Base-by-base conservation (phyloP, 176 grass and related monocot species). In the Aegilops sharonensis region DNA sequence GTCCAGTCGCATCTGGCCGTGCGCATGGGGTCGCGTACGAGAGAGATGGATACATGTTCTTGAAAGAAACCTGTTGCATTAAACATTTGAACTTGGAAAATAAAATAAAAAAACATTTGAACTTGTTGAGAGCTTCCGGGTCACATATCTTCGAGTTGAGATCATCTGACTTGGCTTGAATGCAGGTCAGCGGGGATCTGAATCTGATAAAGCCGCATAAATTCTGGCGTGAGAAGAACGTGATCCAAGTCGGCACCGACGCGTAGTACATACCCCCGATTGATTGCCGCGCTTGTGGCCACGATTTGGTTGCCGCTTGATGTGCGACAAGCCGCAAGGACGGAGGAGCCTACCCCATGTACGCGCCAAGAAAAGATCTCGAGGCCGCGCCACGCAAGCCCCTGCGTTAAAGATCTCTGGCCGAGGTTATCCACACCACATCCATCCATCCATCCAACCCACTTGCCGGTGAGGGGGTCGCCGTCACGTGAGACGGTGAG, bases 341-440 rank as follows among this genome's bases (percentile, higher is more conserved):
- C 54, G 54, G 54, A 57, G 54, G 54, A 57, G 54, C 54, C 18
- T 57, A 57, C 54, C 17, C 17, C 54, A 21, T 20, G 32, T 34
- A 34, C 54, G 54, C 54, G 54, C 18, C 54, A 57, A 57, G 7
- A 18, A 57, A 57, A 57, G 54, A 57, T 57, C 54, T 57, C 54
- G 18, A 57, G 18, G 18, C 54, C 7, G 18, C 54, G 54, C 54
- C 54, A 57, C 54, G 54, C 54, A 21, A 21, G 54, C 54, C 18
- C 6, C 18, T 40, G 13, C 5, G 48, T 17, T 17, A 52, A 57
- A 57, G 18, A 57, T 71, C 68, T 71, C 4, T 0, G n/a, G 18
- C 68, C 68, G 35, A 71, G 35, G 68, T 71, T 71, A 40, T 71
- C 68, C 68, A 39, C 68, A n/a, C 68, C 68, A 70, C 68, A 71